These are phyloP conservation scores for Nicotiana undulata DNA, from an alignment of 257 asterid genomes.

Conservation along the genomic window DNA sequence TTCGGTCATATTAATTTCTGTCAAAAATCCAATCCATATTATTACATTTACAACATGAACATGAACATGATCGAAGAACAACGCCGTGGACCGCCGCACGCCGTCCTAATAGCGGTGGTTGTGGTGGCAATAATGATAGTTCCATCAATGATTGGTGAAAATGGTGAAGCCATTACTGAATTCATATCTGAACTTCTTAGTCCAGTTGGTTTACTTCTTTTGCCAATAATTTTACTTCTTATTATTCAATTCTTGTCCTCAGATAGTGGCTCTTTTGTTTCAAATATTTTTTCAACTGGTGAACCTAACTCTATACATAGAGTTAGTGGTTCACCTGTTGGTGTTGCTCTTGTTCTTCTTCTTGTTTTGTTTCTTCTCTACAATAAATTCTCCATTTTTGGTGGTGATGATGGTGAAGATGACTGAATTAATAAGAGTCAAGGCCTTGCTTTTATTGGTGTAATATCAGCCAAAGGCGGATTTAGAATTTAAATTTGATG, in stretches of 20 bases:
- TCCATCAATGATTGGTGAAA: conserved; percentile 64
- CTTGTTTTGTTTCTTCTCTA: conserved; percentile 64
- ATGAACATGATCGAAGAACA: conserved; percentile 46
- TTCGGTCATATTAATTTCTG: neutral
- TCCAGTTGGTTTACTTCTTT: conserved; percentile 71
- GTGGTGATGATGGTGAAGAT: conserved; percentile 66
- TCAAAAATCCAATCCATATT: neutral
- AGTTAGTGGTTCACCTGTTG: conserved; percentile 82
- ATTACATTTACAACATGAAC: no score
- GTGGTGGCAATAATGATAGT: conserved; percentile 52
- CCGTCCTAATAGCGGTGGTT: conserved; percentile 53
- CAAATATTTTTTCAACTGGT: conserved; percentile 49
- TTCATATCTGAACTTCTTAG: conserved; percentile 70
- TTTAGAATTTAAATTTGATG: neutral
- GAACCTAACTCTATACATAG: conserved; percentile 78
- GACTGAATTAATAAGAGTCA: conserved; percentile 16
- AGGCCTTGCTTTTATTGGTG: no score
- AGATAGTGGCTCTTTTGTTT: conserved; percentile 56
- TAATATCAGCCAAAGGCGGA: neutral
- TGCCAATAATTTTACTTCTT: conserved; percentile 69
- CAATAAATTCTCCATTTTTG: conserved; percentile 59
- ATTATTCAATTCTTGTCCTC: conserved; percentile 79
- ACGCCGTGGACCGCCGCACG: conserved; percentile 78
- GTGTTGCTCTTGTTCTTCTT: conserved; percentile 60
- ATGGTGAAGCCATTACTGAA: conserved; percentile 76